Conservation (phyloP, 2,329 filamentous ascomycete genomes). For the Claviceps digitariae region DNA sequence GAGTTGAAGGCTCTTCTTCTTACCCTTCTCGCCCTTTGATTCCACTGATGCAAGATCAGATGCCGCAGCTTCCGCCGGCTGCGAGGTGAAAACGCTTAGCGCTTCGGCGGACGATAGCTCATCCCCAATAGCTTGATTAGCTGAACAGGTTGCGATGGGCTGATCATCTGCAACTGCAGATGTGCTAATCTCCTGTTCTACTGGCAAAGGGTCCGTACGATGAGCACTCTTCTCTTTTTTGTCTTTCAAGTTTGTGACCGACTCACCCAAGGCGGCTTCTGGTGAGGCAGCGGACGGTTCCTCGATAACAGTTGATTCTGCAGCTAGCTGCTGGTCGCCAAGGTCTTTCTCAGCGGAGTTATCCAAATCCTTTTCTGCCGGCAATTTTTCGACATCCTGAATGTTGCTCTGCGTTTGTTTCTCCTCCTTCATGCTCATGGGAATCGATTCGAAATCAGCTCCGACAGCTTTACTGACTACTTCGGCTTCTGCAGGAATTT, state of each 20-base stretch:
- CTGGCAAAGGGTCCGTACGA: conserved; percentile 5
- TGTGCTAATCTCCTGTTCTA: conserved; percentile 6
- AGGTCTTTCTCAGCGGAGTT: too few species aligned
- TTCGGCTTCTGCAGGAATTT: neutral
- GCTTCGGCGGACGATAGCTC: neutral
- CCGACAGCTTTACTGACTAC: neutral
- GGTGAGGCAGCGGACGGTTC: conserved; percentile 5
- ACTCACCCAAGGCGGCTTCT: conserved; percentile 4
- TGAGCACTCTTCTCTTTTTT: conserved; percentile 12
- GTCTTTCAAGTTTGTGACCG: conserved; percentile 8
- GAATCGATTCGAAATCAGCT: neutral
- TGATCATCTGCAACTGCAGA: neutral
- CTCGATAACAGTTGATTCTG: neutral
- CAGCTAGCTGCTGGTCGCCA: too few species aligned
- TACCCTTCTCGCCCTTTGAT: conserved; percentile 7
- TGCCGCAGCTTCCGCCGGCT: neutral
- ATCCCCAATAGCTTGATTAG: neutral
- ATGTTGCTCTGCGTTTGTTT: too few species aligned
- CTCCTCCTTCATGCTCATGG: neutral
- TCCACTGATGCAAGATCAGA: neutral
- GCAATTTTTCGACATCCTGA: neutral
- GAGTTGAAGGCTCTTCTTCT: conserved; percentile 4
- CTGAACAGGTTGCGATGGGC: neutral
- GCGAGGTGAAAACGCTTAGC: neutral
- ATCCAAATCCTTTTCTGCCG: neutral